Conservation (phyloP, 1,139 yeast species). For the Suhomyces wounanorum region DNA sequence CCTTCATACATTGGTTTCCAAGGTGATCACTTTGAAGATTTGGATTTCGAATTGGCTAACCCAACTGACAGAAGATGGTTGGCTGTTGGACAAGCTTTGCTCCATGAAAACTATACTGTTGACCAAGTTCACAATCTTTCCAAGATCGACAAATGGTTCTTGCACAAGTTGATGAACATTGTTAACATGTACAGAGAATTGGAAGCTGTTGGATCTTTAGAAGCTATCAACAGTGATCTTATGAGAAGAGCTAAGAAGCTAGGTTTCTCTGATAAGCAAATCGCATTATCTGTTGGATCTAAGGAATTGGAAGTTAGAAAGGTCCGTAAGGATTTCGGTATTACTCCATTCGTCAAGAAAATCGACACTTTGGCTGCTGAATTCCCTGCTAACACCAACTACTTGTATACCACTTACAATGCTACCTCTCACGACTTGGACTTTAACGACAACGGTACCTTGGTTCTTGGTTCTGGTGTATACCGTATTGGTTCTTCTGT, state of each 20-base stretch:
- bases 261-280: slow-evolving; percentile 95
- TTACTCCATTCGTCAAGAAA: slow-evolving; percentile 91
- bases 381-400: slow-evolving; percentile 96
- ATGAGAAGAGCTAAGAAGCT: slow-evolving; percentile 84
- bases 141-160: slow-evolving; percentile 95
- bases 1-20: slow-evolving; percentile 91
- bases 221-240: slow-evolving; percentile 63
- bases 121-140: slow-evolving; percentile 88
- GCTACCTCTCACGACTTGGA: slow-evolving; percentile 83
- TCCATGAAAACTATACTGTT: slow-evolving; percentile 87
- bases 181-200: slow-evolving; percentile 84
- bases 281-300: slow-evolving; percentile 70
- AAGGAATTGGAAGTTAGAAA: slow-evolving; percentile 78
- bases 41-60: slow-evolving; percentile 77
- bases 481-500: slow-evolving; percentile 98
- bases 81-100: slow-evolving; percentile 95
- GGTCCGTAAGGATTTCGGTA: slow-evolving; percentile 73
- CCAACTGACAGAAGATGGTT: slow-evolving; percentile 98
- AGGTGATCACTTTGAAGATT: slow-evolving; percentile 77
- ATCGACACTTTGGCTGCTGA: slow-evolving; percentile 98
- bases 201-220: slow-evolving; percentile 57
- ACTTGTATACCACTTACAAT: slow-evolving; percentile 93
- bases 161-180: slow-evolving; percentile 86
- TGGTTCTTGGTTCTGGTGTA: slow-evolving; percentile 97
- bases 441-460: slow-evolving; percentile 86